These are phyloP conservation scores for Gynandropsis gynandra DNA, from an alignment of 345 rosid genomes.

Conservation along the genomic window DNA sequence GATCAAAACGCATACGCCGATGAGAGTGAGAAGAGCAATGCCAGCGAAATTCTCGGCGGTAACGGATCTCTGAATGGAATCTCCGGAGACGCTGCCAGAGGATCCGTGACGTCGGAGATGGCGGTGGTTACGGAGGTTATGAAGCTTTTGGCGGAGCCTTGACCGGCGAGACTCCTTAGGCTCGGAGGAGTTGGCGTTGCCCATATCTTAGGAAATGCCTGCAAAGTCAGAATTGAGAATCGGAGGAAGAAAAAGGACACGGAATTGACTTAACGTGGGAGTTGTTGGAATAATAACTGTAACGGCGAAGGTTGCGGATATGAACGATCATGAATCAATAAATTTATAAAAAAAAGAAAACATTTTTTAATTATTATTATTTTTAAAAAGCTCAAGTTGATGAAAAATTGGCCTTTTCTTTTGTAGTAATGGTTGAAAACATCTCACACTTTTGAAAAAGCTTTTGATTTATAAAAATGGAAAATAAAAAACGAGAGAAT, in stretches of 20 bases:
- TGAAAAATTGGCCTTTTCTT: too few species aligned
- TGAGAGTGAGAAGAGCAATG: constrained; percentile 73
- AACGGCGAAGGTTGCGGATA: too few species aligned
- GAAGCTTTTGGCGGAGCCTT: constrained; percentile 41
- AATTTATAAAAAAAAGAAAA: too few species aligned
- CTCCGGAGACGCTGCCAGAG: constrained; percentile 16
- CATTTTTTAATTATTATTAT: too few species aligned
- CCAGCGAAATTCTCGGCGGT: constrained; percentile 70
- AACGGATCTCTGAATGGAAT: constrained; percentile 24
- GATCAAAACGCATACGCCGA: constrained; percentile 31
- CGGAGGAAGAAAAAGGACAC: constrained; percentile 3
- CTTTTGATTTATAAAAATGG: too few species aligned
- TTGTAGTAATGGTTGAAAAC: too few species aligned
- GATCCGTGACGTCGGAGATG: constrained; percentile 19
- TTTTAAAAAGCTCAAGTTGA: too few species aligned
- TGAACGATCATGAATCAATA: too few species aligned
- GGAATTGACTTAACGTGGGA: too few species aligned
- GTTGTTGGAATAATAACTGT: too few species aligned
- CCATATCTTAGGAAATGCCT: constrained; percentile 16
- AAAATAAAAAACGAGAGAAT: too few species aligned
- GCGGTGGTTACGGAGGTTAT: constrained; percentile 31
- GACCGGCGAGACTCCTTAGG: constrained; percentile 28
- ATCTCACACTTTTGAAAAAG: too few species aligned
- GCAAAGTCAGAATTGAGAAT: neutral
- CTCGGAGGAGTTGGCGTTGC: constrained; percentile 28